phyloP scores from a whole-genome alignment of 2,329 filamentous ascomycete genomes.

The Trichophyton simii region DNA sequence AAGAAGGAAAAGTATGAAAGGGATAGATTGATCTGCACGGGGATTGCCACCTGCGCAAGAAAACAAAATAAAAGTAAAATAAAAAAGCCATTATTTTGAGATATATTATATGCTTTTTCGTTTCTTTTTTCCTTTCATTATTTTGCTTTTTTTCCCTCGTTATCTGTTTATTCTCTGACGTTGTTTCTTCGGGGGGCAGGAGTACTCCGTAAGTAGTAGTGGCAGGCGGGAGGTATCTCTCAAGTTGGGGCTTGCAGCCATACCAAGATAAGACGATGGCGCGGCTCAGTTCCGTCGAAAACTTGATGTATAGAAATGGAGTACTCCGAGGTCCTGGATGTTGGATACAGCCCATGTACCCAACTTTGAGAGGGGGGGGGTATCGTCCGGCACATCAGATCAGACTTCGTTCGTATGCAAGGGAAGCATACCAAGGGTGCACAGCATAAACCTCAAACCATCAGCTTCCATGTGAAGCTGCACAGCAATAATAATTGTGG shows the following conservation, averaged over 20 bases:
- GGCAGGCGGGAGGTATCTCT: too few species aligned
- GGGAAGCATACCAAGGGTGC: not conserved
- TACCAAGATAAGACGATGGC: not conserved
- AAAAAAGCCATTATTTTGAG: not conserved
- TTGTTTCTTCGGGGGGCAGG: not conserved
- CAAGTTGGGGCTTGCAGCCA: not conserved
- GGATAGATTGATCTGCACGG: conserved; percentile 2
- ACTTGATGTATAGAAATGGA: not conserved
- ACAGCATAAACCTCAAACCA: not conserved
- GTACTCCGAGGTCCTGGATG: not conserved
- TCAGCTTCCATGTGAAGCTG: not conserved
- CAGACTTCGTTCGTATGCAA: not conserved
- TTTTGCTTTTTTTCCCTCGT: not conserved
- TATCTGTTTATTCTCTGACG: not conserved
- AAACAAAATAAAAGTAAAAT: not conserved
- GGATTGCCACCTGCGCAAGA: not conserved
- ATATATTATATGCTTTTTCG: not conserved
- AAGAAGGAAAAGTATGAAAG: not conserved
- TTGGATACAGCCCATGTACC: not conserved
- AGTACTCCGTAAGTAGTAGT: too few species aligned
- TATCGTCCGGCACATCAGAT: too few species aligned
- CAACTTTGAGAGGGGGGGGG: too few species aligned
- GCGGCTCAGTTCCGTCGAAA: not conserved
- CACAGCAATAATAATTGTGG: not conserved
- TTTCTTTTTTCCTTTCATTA: not conserved